phyloP scores from a whole-genome alignment of 805 yeast species.

The Kuraishia floccosa region DNA sequence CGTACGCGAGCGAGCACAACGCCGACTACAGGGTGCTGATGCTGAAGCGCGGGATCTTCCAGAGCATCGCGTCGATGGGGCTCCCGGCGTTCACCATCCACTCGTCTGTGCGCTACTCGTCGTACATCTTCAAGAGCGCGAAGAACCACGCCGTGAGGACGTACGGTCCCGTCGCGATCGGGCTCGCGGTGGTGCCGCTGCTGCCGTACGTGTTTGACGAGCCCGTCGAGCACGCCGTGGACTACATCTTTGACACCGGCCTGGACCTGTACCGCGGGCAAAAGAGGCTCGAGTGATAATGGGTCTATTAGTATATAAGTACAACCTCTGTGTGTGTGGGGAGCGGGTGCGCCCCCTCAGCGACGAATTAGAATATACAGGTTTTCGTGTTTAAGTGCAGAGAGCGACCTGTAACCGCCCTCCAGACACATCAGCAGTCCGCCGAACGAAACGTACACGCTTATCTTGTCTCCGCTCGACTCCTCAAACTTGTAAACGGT shows the following conservation, averaged over 20 bases:
- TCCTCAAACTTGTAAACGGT: constrained; percentile 96
- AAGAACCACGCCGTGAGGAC: constrained; percentile 34
- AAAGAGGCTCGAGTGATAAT: not conserved
- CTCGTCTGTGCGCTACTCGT: constrained; percentile 60
- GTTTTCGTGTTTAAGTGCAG: constrained; percentile 86
- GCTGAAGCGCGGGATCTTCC: constrained; percentile 68
- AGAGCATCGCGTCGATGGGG: constrained; percentile 77
- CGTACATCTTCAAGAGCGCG: constrained; percentile 46
- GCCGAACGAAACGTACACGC: constrained; percentile 92
- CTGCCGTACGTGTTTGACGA: constrained; percentile 74
- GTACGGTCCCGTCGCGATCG: constrained; percentile 73
- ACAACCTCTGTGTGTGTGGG: not conserved
- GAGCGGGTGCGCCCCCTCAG: constrained; percentile 4
- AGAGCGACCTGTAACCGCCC: constrained; percentile 86
- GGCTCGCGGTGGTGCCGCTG: constrained; percentile 66
- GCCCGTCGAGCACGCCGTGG: constrained; percentile 67
- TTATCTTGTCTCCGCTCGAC: constrained; percentile 53
- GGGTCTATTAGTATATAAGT: not conserved
- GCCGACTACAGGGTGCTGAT: constrained; percentile 60
- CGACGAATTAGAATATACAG: constrained; percentile 83
- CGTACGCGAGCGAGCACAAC: constrained; percentile 23
- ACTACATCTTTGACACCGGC: constrained; percentile 44
- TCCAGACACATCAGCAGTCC: constrained; percentile 90
- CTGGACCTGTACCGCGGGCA: constrained; percentile 14
- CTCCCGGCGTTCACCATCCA: constrained; percentile 82